Percentiles rank a stretch among this genome's conserved stretches.
phyloP scores from a whole-genome alignment of 176 grass and related monocot genomes.

The Aegilops longissima region DNA sequence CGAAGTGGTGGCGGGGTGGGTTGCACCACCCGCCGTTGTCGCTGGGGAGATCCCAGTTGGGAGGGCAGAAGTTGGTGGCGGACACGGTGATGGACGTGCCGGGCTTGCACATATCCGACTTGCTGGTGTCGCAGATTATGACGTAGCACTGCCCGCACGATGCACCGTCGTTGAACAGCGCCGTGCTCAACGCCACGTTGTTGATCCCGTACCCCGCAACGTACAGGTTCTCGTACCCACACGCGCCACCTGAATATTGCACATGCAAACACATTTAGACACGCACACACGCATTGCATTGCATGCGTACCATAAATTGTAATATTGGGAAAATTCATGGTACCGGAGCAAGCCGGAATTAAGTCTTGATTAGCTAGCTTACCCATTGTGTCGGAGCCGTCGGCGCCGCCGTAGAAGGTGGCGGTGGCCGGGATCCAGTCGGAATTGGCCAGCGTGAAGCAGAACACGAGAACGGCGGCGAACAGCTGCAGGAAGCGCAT shows the following conservation, averaged over 20 bases:
- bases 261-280: neutral
- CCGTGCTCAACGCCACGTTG: slow-evolving; percentile 47
- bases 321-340: neutral
- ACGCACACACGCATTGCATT: neutral
- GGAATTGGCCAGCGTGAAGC: neutral
- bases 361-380: neutral
- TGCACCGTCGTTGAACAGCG: slow-evolving; percentile 40
- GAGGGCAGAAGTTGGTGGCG: neutral
- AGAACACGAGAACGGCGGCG: neutral
- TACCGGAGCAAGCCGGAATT: neutral
- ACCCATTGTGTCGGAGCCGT: slow-evolving; percentile 57
- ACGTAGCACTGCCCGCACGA: slow-evolving; percentile 57
- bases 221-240: slow-evolving; percentile 63
- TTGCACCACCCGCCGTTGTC: neutral
- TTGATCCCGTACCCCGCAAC: slow-evolving; percentile 40
- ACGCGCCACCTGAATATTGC: slow-evolving; percentile 38
- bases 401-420: slow-evolving; percentile 50
- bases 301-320: too few species aligned
- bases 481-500: neutral
- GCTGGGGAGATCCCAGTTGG: neutral
- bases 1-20: neutral
- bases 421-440: slow-evolving; percentile 27
- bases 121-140: slow-evolving; percentile 35
- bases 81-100: neutral
- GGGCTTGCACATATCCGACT: neutral